Conservation (phyloP, 2,329 filamentous ascomycete species). For the Teratosphaeria destructans region DNA sequence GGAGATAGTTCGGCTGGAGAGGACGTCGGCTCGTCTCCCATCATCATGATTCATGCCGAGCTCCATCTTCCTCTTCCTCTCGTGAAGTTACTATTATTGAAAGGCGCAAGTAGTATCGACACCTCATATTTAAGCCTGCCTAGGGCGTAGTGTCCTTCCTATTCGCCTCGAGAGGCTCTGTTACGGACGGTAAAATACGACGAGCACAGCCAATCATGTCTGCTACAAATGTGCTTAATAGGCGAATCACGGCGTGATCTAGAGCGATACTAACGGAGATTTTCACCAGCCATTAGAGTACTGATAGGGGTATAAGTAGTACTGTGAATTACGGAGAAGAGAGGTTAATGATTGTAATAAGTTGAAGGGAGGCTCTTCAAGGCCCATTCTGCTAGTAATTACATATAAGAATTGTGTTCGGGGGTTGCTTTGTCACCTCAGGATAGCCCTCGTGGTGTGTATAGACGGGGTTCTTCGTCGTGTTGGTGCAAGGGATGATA, state of each 20-base stretch:
- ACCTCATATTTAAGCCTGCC: not conserved
- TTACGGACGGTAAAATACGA: too few relatives aligned
- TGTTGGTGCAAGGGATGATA: not conserved
- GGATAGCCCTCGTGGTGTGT: too few relatives aligned
- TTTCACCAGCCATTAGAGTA: not conserved
- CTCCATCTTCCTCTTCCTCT: too few relatives aligned
- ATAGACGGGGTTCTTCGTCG: not conserved
- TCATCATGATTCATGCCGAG: too few relatives aligned
- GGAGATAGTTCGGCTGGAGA: too few relatives aligned
- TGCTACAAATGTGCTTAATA: not conserved
- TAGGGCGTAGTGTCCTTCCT: not conserved
- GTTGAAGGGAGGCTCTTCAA: too few relatives aligned
- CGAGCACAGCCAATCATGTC: not conserved
- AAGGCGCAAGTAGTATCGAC: not conserved
- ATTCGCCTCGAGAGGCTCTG: too few relatives aligned
- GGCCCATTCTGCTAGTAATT: too few relatives aligned
- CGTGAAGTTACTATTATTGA: too few relatives aligned
- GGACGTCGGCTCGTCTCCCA: too few relatives aligned
- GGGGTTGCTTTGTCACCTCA: too few relatives aligned
- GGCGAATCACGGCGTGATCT: not conserved
- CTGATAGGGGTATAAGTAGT: not conserved
- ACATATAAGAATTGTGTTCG: too few relatives aligned
- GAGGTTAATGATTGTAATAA: not conserved
- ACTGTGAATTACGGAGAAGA: not conserved
- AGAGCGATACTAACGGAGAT: not conserved